Evolutionary conservation across 306 rosid species (phyloP).

Genomic region (Acacia melanoxylon): DNA sequence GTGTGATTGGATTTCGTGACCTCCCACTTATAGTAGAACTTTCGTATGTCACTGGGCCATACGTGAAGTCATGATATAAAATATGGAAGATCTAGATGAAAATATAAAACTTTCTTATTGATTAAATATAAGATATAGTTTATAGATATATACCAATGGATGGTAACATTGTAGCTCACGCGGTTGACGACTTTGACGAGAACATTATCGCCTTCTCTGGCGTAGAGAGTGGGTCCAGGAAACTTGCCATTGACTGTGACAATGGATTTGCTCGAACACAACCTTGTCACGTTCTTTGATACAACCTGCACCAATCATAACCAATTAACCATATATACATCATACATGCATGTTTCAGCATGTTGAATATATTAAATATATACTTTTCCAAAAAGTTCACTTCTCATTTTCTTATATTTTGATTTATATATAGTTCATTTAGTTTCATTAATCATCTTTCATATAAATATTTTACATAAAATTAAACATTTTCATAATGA

Average conservation of each 20-base stretch:
- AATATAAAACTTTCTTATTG: not conserved
- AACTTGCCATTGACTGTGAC: constrained; percentile 79
- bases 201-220: constrained; percentile 83
- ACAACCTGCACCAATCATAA: constrained; percentile 57
- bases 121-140: no score
- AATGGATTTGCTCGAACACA: constrained; percentile 69
- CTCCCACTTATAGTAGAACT: no score
- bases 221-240: constrained; percentile 90
- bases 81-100: no score
- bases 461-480: not conserved
- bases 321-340: not conserved
- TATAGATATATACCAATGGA: constrained; percentile 59
- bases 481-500: no score
- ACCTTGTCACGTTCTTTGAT: constrained; percentile 45
- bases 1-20: no score
- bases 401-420: not conserved
- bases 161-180: constrained; percentile 61
- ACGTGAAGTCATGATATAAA: no score
- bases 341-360: no score
- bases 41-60: no score
- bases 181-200: constrained; percentile 70
- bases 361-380: no score
- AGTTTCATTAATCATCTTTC: not conserved
- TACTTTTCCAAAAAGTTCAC: not conserved
- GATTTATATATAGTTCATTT: not conserved